Conservation (phyloP, 441 rosid genomes). For the Dalechampia spathulata region DNA sequence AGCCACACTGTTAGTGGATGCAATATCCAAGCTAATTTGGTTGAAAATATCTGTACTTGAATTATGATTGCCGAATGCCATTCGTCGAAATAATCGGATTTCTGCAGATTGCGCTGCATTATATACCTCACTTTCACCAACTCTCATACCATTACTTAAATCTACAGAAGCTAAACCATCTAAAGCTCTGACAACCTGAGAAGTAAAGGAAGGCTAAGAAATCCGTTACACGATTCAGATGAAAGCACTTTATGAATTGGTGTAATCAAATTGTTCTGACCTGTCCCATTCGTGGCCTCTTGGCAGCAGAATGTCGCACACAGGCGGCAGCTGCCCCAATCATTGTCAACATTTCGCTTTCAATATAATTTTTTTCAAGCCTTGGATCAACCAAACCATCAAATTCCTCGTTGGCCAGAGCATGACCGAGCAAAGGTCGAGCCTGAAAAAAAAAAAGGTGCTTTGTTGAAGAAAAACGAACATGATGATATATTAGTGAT, state of each 20-base stretch:
- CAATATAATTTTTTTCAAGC: slow-evolving; percentile 49
- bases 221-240: too few relatives aligned
- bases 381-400: slow-evolving; percentile 55
- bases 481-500: not conserved
- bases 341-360: slow-evolving; percentile 65
- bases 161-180: slow-evolving; percentile 59
- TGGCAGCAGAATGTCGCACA: slow-evolving; percentile 74
- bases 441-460: slow-evolving; percentile 38
- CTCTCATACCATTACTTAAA: slow-evolving; percentile 79
- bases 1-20: slow-evolving; percentile 3
- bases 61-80: slow-evolving; percentile 88
- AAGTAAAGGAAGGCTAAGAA: too few relatives aligned
- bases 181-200: slow-evolving; percentile 82
- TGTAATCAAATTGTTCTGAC: slow-evolving; percentile 22
- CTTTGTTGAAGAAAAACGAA: slow-evolving; percentile 6
- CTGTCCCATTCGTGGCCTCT: slow-evolving; percentile 93
- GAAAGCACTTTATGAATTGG: not conserved
- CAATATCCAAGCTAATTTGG: slow-evolving; percentile 25
- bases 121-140: slow-evolving; percentile 80
- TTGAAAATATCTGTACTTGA: slow-evolving; percentile 67
- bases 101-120: slow-evolving; percentile 79
- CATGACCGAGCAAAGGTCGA: slow-evolving; percentile 72
- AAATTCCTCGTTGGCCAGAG: slow-evolving; percentile 53
- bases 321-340: slow-evolving; percentile 85
- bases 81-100: slow-evolving; percentile 75